Evolutionary conservation across 805 yeast genomes (phyloP).

Genomic region (Kazachstania martiniae): DNA sequence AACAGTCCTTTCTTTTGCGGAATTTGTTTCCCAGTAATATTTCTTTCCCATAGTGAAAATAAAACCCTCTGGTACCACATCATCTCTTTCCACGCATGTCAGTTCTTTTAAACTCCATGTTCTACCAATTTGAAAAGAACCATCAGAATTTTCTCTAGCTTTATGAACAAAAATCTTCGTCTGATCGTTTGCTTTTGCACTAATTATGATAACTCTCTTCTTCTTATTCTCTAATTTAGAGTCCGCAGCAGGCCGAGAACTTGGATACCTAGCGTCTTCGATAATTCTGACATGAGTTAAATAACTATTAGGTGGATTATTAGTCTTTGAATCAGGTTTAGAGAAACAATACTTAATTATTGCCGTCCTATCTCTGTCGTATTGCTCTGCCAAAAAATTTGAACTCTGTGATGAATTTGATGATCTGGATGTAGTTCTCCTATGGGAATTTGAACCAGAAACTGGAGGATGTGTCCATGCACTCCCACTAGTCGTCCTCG

Average conservation of each 20-base stretch:
- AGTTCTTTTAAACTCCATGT: constrained; percentile 82
- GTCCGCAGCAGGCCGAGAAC: constrained; percentile 52
- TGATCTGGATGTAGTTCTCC: constrained; percentile 25
- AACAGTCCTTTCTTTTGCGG: constrained; percentile 46
- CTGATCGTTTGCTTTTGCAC: constrained; percentile 44
- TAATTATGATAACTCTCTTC: constrained; percentile 41
- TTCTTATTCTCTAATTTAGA: constrained; percentile 43
- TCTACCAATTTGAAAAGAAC: constrained; percentile 78
- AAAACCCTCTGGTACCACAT: constrained; percentile 44
- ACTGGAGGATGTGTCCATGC: constrained; percentile 19
- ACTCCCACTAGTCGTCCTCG: constrained; percentile 7
- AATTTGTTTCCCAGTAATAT: constrained; percentile 72
- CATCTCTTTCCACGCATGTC: constrained; percentile 42
- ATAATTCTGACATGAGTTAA: constrained; percentile 65
- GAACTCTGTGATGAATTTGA: constrained; percentile 25
- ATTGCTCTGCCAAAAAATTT: constrained; percentile 41
- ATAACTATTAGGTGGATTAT: constrained; percentile 43
- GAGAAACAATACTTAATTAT: constrained; percentile 42
- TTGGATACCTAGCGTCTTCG: constrained; percentile 65
- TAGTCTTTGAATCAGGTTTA: constrained; percentile 31
- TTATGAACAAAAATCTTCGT: constrained; percentile 72
- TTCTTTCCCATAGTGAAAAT: constrained; percentile 55
- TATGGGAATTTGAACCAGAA: constrained; percentile 17
- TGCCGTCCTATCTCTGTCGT: constrained; percentile 41
- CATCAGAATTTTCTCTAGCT: constrained; percentile 70